These are phyloP conservation scores for Alternaria panax DNA, from an alignment of 2,329 filamentous ascomycete genomes.

Conservation along the genomic window DNA sequence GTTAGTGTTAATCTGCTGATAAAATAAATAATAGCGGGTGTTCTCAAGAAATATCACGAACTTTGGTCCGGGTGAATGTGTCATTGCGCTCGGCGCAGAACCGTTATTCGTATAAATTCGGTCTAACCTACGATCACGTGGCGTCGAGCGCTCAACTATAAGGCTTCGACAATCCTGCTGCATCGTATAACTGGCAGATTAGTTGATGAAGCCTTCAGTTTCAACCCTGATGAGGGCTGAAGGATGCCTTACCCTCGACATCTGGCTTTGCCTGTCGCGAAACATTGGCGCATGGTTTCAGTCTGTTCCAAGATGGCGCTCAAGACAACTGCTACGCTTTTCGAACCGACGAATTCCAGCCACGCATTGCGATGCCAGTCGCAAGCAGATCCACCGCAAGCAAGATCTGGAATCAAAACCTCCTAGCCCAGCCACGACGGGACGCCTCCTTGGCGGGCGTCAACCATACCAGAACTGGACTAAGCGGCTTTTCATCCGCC, in stretches of 20 bases:
- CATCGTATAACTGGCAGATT: not conserved
- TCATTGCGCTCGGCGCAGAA: not conserved
- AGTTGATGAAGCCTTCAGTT: not conserved
- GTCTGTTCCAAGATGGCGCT: not conserved
- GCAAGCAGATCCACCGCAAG: not conserved
- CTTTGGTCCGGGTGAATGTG: no score
- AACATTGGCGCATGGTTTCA: not conserved
- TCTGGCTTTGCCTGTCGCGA: not conserved
- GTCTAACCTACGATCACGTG: not conserved
- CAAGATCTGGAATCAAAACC: not conserved
- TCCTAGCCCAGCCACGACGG: not conserved
- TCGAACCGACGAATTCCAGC: not conserved
- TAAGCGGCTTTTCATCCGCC: not conserved
- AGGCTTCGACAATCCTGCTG: not conserved
- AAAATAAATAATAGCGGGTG: not conserved
- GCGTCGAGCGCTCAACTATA: not conserved
- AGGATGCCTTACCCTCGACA: not conserved
- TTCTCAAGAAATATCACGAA: not conserved
- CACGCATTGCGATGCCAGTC: not conserved
- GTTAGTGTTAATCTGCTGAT: not conserved
- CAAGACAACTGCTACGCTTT: not conserved
- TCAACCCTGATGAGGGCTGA: not conserved
- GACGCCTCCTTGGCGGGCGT: slow-evolving; percentile 1
- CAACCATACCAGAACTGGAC: not conserved
- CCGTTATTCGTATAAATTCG: not conserved